phyloP scores from a whole-genome alignment of 768 basidiomycete genomes.

The Floccularia luteovirens region DNA sequence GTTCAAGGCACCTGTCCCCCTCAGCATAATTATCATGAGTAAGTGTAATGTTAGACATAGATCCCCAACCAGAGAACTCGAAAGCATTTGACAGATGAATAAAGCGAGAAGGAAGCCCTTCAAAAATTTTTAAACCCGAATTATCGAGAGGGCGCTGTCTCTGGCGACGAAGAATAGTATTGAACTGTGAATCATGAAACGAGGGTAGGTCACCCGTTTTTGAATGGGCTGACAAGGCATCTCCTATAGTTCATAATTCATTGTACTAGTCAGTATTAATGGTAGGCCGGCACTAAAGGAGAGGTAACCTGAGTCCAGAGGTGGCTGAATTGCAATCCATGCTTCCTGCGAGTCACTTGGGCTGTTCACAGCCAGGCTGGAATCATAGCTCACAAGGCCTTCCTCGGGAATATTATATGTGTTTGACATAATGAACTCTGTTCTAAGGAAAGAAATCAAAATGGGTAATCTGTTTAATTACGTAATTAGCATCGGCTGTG shows the following conservation, averaged over 20 bases:
- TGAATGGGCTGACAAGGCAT: no score
- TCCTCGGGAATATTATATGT: no score
- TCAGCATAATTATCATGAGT: conserved; percentile 28
- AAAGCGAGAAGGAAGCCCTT: conserved; percentile 48
- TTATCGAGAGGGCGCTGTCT: conserved; percentile 36
- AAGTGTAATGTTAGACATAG: conserved; percentile 38
- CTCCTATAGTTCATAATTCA: no score
- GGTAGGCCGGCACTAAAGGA: background rate
- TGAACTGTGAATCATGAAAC: conserved; percentile 41
- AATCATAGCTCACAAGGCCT: no score
- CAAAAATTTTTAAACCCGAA: conserved; percentile 29
- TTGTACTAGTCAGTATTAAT: no score
- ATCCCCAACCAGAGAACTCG: conserved; percentile 72
- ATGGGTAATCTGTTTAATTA: no score
- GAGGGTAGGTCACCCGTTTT: conserved; percentile 23
- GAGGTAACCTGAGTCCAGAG: background rate
- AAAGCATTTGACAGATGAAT: conserved; percentile 55
- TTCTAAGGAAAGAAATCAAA: no score
- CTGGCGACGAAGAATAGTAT: conserved; percentile 54
- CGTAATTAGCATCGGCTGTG: no score
- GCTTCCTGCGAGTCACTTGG: no score
- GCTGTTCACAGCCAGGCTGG: no score
- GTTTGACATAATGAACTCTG: no score
- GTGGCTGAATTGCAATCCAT: background rate
- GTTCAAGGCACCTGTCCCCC: conserved; percentile 22